phyloP scores from a whole-genome alignment of 2,329 filamentous ascomycete genomes.

The Dactylellina cionopaga region DNA sequence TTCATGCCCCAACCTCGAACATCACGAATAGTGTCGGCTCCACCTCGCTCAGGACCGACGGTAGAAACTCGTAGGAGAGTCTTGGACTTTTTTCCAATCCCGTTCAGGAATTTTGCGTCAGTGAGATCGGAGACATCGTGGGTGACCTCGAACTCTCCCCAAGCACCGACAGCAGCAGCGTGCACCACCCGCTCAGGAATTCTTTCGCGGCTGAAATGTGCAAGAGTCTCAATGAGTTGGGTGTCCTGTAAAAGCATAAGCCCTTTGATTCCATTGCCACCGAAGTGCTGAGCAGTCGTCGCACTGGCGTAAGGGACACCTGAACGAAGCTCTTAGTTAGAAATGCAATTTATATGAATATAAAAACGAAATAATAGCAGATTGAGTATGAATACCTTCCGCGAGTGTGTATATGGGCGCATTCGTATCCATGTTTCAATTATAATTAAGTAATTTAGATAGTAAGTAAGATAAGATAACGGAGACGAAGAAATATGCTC shows the following conservation, averaged over 20 bases:
- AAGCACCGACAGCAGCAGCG: slow-evolving; percentile 69
- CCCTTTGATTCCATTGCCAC: slow-evolving; percentile 60
- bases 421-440: slow-evolving; percentile 10
- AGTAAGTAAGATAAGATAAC: background rate
- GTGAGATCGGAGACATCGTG: slow-evolving; percentile 67
- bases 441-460: background rate
- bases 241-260: slow-evolving; percentile 65
- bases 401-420: slow-evolving; percentile 37
- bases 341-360: background rate
- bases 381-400: slow-evolving; percentile 14
- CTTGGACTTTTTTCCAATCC: slow-evolving; percentile 67
- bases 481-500: background rate
- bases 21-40: slow-evolving; percentile 65
- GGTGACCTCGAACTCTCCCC: slow-evolving; percentile 71
- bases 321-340: background rate
- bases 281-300: slow-evolving; percentile 56
- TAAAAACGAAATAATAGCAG: background rate
- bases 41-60: slow-evolving; percentile 63
- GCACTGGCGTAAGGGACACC: slow-evolving; percentile 55
- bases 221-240: slow-evolving; percentile 71
- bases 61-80: slow-evolving; percentile 65
- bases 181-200: slow-evolving; percentile 71
- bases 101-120: slow-evolving; percentile 62
- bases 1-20: slow-evolving; percentile 66
- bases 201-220: slow-evolving; percentile 71